A percentile compares a stretch with the other conserved stretches of the same genome.
These are phyloP conservation scores for Metschnikowia lochheadii DNA, from an alignment of 805 yeast genomes.

Conservation along the genomic window DNA sequence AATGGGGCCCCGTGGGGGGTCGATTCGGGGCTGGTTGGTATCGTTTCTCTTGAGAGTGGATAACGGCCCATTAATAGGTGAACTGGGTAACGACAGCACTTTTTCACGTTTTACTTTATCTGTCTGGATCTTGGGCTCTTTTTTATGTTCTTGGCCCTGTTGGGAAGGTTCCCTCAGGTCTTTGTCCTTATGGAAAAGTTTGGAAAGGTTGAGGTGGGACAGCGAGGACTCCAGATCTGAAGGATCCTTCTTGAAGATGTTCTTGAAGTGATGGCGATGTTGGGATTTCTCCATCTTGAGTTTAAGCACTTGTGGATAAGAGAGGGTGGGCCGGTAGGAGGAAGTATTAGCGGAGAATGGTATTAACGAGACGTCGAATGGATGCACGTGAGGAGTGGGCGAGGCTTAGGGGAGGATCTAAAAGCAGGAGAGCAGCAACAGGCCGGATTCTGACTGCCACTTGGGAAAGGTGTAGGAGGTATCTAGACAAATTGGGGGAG, in stretches of 20 bases:
- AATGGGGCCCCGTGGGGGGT: conserved; percentile 12
- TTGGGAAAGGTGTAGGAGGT: neutral
- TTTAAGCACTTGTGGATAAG: neutral
- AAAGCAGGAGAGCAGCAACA: neutral
- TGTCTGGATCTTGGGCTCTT: conserved; percentile 1
- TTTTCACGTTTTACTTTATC: neutral
- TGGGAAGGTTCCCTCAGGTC: conserved; percentile 1
- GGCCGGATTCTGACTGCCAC: too few relatives aligned
- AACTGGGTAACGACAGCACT: conserved; percentile 3
- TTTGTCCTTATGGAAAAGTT: conserved; percentile 22
- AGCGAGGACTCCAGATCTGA: conserved; percentile 11
- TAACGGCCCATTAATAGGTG: conserved; percentile 6
- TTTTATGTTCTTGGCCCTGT: neutral
- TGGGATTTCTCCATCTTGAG: conserved; percentile 7
- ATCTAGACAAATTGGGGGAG: neutral
- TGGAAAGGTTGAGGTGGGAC: conserved; percentile 18
- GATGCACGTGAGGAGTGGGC: neutral
- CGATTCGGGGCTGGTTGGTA: conserved; percentile 10
- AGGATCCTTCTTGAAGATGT: conserved; percentile 21
- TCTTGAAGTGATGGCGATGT: conserved; percentile 19
- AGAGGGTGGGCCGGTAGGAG: neutral
- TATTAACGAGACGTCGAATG: neutral
- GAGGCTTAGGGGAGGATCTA: neutral
- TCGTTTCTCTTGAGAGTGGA: conserved; percentile 13
- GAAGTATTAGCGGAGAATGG: neutral